These are phyloP conservation scores for Penicillium verrucosum DNA, from an alignment of 2,329 filamentous ascomycete species.

Conservation along the genomic window DNA sequence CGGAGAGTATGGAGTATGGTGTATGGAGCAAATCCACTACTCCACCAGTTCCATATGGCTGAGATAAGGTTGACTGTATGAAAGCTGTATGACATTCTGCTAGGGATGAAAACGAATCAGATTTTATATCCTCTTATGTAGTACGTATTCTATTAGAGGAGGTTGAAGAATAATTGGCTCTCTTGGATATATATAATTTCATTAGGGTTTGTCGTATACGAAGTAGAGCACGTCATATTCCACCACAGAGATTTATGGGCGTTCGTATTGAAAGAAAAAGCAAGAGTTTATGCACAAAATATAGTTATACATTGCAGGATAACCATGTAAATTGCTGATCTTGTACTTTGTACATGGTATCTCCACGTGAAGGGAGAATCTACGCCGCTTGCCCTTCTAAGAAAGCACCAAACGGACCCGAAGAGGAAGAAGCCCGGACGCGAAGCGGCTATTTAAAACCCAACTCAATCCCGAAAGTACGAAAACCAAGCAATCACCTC, in stretches of 20 bases:
- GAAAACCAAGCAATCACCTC: background rate
- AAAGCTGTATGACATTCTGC: background rate
- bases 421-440: no score
- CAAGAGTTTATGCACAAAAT: background rate
- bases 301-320: background rate
- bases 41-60: constrained; percentile 21
- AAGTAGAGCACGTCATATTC: background rate
- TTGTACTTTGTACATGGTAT: constrained; percentile 9
- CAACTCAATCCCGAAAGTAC: background rate
- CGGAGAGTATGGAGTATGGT: background rate
- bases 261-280: background rate
- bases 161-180: no score
- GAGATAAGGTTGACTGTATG: background rate
- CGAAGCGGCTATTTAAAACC: background rate
- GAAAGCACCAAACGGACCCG: background rate
- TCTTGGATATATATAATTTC: background rate
- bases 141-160: background rate
- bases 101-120: no score
- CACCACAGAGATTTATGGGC: background rate
- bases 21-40: constrained; percentile 12
- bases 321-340: background rate
- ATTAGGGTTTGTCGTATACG: background rate
- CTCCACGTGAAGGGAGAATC: background rate
- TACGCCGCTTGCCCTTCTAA: background rate
- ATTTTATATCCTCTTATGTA: background rate